Evolutionary conservation across 345 rosid species (phyloP).

Genomic region (Arabidopsis arenosa): DNA sequence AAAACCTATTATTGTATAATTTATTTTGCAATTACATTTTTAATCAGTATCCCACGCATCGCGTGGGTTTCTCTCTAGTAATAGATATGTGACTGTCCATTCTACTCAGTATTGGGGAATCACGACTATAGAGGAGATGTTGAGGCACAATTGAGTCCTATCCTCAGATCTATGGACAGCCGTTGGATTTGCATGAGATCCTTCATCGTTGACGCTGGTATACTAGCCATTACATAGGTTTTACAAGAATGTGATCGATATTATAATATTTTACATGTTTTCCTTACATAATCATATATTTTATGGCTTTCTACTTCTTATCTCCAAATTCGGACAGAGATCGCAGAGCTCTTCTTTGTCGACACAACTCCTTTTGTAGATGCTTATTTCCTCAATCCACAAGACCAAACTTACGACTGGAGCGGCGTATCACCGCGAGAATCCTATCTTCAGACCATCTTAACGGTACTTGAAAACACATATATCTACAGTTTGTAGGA

Average conservation of each 20-base stretch:
- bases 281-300: not conserved
- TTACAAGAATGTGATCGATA: no score
- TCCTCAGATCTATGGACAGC: constrained; percentile 43
- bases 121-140: constrained; percentile 58
- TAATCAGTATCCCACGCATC: no score
- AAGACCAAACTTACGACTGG: constrained; percentile 56
- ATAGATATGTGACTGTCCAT: not conserved
- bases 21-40: no score
- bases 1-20: no score
- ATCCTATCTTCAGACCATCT: constrained; percentile 43
- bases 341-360: constrained; percentile 57
- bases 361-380: constrained; percentile 69
- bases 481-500: not conserved
- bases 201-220: constrained; percentile 50
- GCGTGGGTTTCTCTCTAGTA: no score
- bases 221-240: not conserved
- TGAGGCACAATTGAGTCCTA: constrained; percentile 50
- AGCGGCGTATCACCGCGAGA: constrained; percentile 46
- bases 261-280: not conserved
- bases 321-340: constrained; percentile 33
- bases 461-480: constrained; percentile 11
- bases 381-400: constrained; percentile 47
- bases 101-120: constrained; percentile 54
- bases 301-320: not conserved
- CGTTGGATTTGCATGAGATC: constrained; percentile 57